A percentile compares a stretch with the other conserved stretches of the same genome.
These are phyloP conservation scores for Mycena albidolilacea DNA, from an alignment of 768 basidiomycete species.

Conservation along the genomic window DNA sequence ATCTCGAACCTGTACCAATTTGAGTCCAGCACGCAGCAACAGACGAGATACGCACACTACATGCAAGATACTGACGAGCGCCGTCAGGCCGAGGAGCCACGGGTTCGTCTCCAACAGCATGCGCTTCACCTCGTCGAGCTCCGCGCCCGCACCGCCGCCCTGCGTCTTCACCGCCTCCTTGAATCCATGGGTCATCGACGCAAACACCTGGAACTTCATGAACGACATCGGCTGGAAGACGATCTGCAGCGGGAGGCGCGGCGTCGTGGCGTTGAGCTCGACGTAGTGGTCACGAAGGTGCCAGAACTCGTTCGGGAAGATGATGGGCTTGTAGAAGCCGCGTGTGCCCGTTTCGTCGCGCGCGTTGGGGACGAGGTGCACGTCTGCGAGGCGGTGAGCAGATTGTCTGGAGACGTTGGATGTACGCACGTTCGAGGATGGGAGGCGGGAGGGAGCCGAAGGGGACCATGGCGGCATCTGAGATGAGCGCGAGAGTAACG, in stretches of 20 bases:
- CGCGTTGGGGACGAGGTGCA: constrained; percentile 70
- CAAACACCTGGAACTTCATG: constrained; percentile 90
- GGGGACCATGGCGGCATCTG: constrained; percentile 73
- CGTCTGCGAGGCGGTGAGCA: constrained; percentile 60
- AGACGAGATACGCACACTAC: constrained; percentile 71
- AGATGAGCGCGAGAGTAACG: constrained; percentile 88
- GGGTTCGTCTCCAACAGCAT: constrained; percentile 93
- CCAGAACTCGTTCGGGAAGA: constrained; percentile 98
- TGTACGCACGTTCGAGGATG: constrained; percentile 71
- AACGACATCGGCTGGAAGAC: constrained; percentile 89
- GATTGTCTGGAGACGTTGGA: neutral
- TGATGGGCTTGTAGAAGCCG: constrained; percentile 87
- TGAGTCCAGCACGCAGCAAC: constrained; percentile 3
- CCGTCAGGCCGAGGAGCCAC: constrained; percentile 89
- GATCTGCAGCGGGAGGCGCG: constrained; percentile 83
- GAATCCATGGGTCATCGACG: constrained; percentile 89
- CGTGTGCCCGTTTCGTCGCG: constrained; percentile 77
- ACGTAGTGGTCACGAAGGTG: constrained; percentile 84
- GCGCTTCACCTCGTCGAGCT: constrained; percentile 95
- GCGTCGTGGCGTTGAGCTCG: constrained; percentile 90
- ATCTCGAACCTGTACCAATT: constrained; percentile 82
- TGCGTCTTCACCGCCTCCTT: constrained; percentile 88
- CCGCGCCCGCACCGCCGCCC: constrained; percentile 71
- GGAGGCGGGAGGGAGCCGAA: constrained; percentile 71
- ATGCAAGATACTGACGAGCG: constrained; percentile 88